phyloP scores from a whole-genome alignment of 1,284 basidiomycete genomes.

The Blastosporella zonata region DNA sequence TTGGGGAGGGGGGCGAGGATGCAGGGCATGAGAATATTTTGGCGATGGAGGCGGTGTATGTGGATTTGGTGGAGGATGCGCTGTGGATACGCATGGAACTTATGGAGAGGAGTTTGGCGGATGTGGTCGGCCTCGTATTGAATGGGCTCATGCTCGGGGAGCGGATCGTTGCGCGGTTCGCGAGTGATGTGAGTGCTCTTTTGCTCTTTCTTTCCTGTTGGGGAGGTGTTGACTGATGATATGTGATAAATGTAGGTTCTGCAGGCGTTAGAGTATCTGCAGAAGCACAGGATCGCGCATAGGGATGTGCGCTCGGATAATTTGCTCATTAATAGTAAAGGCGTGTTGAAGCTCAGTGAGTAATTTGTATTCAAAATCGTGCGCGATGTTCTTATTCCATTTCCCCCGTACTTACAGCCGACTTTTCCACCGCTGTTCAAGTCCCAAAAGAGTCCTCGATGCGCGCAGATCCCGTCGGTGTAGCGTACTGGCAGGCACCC shows the following conservation, averaged over 20 bases:
- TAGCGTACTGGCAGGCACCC: conserved; percentile 78
- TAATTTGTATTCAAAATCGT: conserved; percentile 16
- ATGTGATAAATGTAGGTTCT: conserved; percentile 43
- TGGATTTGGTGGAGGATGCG: conserved; percentile 60
- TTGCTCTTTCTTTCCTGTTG: background rate
- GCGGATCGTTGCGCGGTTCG: conserved; percentile 63
- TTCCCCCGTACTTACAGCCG: no score
- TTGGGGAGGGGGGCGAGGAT: conserved; percentile 47
- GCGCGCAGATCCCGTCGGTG: conserved; percentile 58
- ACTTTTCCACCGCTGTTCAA: conserved; percentile 72
- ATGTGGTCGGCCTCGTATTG: conserved; percentile 60
- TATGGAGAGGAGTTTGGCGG: conserved; percentile 80
- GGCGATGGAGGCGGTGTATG: conserved; percentile 64
- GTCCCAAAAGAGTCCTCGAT: conserved; percentile 47
- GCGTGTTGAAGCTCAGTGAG: conserved; percentile 72
- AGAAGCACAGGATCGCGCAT: conserved; percentile 64
- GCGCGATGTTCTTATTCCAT: no score
- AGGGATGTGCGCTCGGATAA: conserved; percentile 81
- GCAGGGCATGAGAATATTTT: conserved; percentile 60
- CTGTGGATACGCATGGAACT: conserved; percentile 84
- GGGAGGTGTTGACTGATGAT: background rate
- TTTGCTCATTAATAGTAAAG: conserved; percentile 60
- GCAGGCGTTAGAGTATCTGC: conserved; percentile 60
- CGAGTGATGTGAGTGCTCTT: conserved; percentile 60
- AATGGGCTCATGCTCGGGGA: conserved; percentile 63